A percentile compares a stretch with the other conserved stretches of the same genome.
phyloP scores from a whole-genome alignment of 257 asterid species.

The Fraxinus quadrangulata region DNA sequence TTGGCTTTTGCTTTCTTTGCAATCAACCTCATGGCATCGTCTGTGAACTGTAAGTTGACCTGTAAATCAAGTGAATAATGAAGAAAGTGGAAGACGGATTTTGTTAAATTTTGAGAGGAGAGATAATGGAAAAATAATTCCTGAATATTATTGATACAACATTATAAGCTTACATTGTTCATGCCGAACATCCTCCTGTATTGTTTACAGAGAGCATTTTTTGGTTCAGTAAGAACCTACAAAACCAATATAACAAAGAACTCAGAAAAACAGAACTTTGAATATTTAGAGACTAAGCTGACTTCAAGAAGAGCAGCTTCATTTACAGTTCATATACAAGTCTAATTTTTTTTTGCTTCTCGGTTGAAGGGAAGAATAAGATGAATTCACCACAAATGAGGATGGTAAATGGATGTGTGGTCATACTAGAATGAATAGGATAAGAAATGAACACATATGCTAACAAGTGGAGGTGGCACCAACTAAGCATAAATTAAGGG shows the following conservation, averaged over 20 bases:
- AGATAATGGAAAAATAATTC: neutral
- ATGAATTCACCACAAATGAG: neutral
- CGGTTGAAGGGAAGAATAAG: neutral
- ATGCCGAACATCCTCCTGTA: constrained; percentile 84
- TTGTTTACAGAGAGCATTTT: constrained; percentile 89
- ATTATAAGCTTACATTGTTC: constrained; percentile 63
- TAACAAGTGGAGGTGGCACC: neutral
- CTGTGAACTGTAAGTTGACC: constrained; percentile 73
- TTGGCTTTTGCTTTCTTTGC: constrained; percentile 76
- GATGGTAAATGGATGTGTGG: neutral
- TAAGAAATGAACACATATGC: neutral
- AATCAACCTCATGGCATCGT: constrained; percentile 64
- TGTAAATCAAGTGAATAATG: constrained; percentile 30
- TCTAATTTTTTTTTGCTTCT: neutral
- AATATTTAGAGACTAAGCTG: neutral
- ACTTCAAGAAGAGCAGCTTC: neutral
- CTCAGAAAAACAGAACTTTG: neutral
- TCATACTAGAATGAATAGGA: neutral
- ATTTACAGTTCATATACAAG: no score
- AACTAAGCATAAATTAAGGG: neutral
- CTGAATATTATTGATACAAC: constrained; percentile 10
- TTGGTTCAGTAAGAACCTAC: constrained; percentile 85
- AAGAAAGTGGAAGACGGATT: constrained; percentile 17
- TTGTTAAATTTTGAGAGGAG: neutral
- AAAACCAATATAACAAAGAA: constrained; percentile 23